A percentile compares a stretch with the other conserved stretches of the same genome.
These are phyloP conservation scores for Chrysanthemum seticuspe DNA, from an alignment of 129 eudicot genomes.

Conservation along the genomic window DNA sequence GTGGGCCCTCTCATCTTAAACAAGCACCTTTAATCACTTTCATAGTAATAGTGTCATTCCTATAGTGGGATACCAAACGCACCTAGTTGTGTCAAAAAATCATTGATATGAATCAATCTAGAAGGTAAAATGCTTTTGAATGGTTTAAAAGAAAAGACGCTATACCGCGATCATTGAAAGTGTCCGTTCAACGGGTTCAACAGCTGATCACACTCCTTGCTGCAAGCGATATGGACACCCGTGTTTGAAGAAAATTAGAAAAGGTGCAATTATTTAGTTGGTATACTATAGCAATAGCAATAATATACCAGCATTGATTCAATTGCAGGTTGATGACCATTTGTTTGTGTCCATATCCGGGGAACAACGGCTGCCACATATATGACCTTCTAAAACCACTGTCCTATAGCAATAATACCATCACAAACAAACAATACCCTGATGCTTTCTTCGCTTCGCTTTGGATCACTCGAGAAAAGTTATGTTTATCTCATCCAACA, in stretches of 20 bases:
- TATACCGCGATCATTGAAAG: no score
- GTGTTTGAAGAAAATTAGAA: neutral
- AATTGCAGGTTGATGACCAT: neutral
- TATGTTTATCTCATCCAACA: no score
- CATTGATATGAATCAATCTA: neutral
- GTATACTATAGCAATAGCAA: neutral
- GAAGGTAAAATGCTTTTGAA: no score
- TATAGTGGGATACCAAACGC: no score
- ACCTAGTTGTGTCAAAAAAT: neutral
- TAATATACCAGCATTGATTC: slow-evolving; percentile 2
- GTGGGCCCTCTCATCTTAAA: no score
- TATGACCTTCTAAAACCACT: neutral
- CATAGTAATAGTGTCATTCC: no score
- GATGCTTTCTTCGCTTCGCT: neutral
- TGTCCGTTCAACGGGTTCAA: no score
- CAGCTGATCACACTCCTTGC: no score
- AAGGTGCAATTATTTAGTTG: slow-evolving; percentile 12
- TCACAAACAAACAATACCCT: neutral
- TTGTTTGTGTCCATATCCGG: slow-evolving; percentile 18
- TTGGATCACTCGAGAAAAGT: no score
- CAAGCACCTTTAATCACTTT: no score
- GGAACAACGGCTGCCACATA: slow-evolving; percentile 27
- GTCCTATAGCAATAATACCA: neutral
- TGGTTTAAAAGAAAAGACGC: no score
- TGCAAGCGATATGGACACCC: no score